phyloP scores from a whole-genome alignment of 805 yeast species.

The Candida jianshihensis region DNA sequence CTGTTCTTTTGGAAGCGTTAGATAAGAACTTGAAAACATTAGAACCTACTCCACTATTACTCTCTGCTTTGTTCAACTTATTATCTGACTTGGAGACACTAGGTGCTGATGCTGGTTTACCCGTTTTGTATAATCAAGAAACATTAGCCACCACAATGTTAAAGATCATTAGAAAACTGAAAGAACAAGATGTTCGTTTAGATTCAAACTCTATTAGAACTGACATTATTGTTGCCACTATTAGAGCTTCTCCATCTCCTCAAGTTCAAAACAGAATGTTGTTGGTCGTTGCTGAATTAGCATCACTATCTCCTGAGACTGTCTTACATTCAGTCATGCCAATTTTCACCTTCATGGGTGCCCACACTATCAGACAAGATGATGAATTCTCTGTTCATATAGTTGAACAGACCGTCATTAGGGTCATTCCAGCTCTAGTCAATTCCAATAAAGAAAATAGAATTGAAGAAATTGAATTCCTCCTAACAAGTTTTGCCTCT shows the following conservation, averaged over 20 bases:
- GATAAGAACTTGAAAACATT: constrained; percentile 38
- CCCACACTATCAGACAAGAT: constrained; percentile 92
- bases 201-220: constrained; percentile 73
- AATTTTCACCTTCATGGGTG: constrained; percentile 99
- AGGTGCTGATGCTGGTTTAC: constrained; percentile 86
- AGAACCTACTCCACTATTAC: constrained; percentile 34
- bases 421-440: constrained; percentile 87
- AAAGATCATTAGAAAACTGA: constrained; percentile 53
- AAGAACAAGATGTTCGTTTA: constrained; percentile 30
- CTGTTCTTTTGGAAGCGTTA: constrained; percentile 72
- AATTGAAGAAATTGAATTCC: constrained; percentile 68
- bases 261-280: constrained; percentile 89
- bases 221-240: constrained; percentile 84
- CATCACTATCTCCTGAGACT: constrained; percentile 82
- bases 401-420: constrained; percentile 82
- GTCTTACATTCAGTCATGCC: constrained; percentile 97
- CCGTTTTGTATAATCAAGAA: constrained; percentile 88
- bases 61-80: constrained; percentile 49
- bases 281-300: constrained; percentile 80
- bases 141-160: constrained; percentile 82
- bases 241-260: constrained; percentile 83
- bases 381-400: constrained; percentile 92
- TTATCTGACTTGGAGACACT: constrained; percentile 74
- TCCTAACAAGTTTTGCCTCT: constrained; percentile 83
- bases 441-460: constrained; percentile 34